phyloP scores from a whole-genome alignment of 2,329 filamentous ascomycete species.

The Lomentospora prolificans region DNA sequence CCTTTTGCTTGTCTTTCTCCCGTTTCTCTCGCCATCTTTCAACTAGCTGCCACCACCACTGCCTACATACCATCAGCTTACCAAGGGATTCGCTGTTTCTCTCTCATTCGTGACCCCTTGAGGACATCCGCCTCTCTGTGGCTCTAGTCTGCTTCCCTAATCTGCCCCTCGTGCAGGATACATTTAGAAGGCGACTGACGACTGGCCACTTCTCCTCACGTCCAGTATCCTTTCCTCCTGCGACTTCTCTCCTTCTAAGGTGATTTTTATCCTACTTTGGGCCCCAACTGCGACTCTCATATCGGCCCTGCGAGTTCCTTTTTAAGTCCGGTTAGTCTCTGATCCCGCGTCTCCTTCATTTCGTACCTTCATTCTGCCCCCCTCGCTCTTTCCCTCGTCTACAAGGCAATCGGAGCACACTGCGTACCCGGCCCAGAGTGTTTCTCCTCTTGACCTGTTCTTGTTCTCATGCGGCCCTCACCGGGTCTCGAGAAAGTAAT shows the following conservation, averaged over 20 bases:
- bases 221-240: background rate
- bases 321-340: background rate
- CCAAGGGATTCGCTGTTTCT: slow-evolving; percentile 5
- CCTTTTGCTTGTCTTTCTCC: background rate
- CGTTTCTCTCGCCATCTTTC: background rate
- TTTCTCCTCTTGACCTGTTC: slow-evolving; percentile 13
- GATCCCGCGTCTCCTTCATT: slow-evolving; percentile 8
- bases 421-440: background rate
- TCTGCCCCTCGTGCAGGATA: slow-evolving; percentile 7
- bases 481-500: slow-evolving; percentile 20
- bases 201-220: background rate
- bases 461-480: slow-evolving; percentile 22
- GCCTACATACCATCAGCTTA: background rate
- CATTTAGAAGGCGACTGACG: slow-evolving; percentile 5
- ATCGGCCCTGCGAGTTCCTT: slow-evolving; percentile 1
- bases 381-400: slow-evolving; percentile 12
- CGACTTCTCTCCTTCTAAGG: background rate
- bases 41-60: background rate
- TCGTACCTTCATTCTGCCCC: slow-evolving; percentile 9
- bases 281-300: slow-evolving; percentile 4
- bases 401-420: background rate
- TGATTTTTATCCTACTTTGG: slow-evolving; percentile 3
- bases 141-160: background rate
- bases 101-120: slow-evolving; percentile 3
- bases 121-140: background rate